phyloP scores from a whole-genome alignment of 805 yeast species.

The Wickerhamomyces strasburgensis region DNA sequence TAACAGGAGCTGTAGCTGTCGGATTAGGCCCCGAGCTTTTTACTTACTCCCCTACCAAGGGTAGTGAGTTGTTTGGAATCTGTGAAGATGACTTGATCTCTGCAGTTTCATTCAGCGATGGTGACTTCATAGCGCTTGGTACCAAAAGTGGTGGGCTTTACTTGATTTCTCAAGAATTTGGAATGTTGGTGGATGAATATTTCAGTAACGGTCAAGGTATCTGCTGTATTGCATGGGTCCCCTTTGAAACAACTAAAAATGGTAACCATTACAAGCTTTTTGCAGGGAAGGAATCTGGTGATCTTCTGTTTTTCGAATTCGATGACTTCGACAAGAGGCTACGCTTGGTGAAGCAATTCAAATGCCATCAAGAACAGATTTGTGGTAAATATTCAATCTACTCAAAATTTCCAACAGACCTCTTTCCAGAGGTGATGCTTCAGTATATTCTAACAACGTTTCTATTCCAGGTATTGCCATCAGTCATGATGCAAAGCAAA shows the following conservation, averaged over 20 bases:
- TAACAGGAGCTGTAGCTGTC: slow-evolving; percentile 50
- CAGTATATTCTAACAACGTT: neutral
- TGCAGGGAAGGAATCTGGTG: slow-evolving; percentile 66
- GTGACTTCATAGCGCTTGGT: slow-evolving; percentile 47
- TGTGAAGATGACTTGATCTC: slow-evolving; percentile 41
- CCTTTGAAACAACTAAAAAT: slow-evolving; percentile 13
- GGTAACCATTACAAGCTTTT: slow-evolving; percentile 35
- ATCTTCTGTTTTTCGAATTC: slow-evolving; percentile 38
- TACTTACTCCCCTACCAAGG: slow-evolving; percentile 54
- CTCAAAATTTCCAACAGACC: too few species aligned
- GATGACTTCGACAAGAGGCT: slow-evolving; percentile 14
- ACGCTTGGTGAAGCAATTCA: slow-evolving; percentile 28
- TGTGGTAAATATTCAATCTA: too few species aligned
- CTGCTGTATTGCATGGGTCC: slow-evolving; percentile 60
- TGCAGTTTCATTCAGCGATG: slow-evolving; percentile 50
- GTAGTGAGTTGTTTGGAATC: slow-evolving; percentile 40
- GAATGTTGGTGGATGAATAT: slow-evolving; percentile 13
- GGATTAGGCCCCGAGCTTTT: slow-evolving; percentile 58
- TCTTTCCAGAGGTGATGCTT: too few species aligned
- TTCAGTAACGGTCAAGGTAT: slow-evolving; percentile 36
- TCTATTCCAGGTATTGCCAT: slow-evolving; percentile 53
- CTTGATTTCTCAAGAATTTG: slow-evolving; percentile 35
- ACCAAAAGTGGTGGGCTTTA: slow-evolving; percentile 52
- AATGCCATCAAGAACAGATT: slow-evolving; percentile 52
- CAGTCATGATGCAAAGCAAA: slow-evolving; percentile 44